Evolutionary conservation across 2,329 filamentous ascomycete species (phyloP).

Genomic region (Monosporascus sp.): DNA sequence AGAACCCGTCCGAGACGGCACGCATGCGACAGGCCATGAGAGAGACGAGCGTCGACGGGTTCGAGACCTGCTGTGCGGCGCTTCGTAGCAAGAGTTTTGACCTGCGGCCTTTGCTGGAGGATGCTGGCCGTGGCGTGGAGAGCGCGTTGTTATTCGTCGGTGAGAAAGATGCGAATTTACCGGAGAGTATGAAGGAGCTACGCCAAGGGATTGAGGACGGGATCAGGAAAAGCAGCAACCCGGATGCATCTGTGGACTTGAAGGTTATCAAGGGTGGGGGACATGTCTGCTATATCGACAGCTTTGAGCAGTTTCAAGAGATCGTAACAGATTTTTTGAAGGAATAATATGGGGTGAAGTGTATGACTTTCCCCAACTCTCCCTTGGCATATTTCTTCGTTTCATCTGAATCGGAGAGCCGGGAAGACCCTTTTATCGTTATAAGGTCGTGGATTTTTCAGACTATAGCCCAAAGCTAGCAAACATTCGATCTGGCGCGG

Average conservation of each 20-base stretch:
- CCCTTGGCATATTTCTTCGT: constrained; percentile 27
- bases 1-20: constrained; percentile 28
- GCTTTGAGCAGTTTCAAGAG: constrained; percentile 25
- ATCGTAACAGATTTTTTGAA: constrained; percentile 20
- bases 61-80: constrained; percentile 35
- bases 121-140: constrained; percentile 28
- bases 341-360: neutral
- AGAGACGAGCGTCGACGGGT: constrained; percentile 32
- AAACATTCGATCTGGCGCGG: constrained; percentile 8
- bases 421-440: constrained; percentile 17
- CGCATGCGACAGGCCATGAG: constrained; percentile 31
- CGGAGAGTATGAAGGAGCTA: constrained; percentile 33
- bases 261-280: constrained; percentile 31
- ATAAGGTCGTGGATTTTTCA: constrained; percentile 27
- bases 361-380: rapidly evolving
- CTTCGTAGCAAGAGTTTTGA: constrained; percentile 32
- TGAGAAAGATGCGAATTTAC: constrained; percentile 36
- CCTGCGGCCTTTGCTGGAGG: constrained; percentile 27
- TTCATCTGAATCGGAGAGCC: constrained; percentile 20
- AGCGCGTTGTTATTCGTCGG: constrained; percentile 33
- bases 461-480: constrained; percentile 3
- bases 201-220: constrained; percentile 28
- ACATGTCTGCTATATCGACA: constrained; percentile 34
- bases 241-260: constrained; percentile 20
- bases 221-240: constrained; percentile 18